Evolutionary conservation across 768 basidiomycete species (phyloP).

Genomic region (Trametes gibbosa): DNA sequence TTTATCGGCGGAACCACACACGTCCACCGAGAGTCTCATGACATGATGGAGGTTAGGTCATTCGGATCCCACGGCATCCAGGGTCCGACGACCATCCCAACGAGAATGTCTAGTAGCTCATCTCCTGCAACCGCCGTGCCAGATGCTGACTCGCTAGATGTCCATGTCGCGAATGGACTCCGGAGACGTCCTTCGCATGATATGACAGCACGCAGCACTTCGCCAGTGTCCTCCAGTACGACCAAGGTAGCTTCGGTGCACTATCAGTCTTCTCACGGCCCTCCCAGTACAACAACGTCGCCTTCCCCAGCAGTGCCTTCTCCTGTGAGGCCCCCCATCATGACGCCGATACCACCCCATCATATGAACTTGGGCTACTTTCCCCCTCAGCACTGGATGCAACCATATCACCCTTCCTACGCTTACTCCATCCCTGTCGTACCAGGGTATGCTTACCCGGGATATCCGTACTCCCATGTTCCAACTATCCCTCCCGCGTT

Average conservation of each 20-base stretch:
- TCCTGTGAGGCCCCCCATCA: constrained; percentile 31
- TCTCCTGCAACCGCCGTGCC: background rate
- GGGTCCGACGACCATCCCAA: no score
- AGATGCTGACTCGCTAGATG: background rate
- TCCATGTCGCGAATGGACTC: background rate
- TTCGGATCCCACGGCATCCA: no score
- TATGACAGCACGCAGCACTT: background rate
- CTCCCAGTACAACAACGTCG: constrained; percentile 31
- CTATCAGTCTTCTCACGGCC: constrained; percentile 23
- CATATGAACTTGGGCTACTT: constrained; percentile 38
- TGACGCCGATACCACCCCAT: constrained; percentile 29
- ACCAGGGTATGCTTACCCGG: constrained; percentile 37
- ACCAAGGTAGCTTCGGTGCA: constrained; percentile 10
- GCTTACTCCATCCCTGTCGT: constrained; percentile 54
- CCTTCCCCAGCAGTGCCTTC: constrained; percentile 38
- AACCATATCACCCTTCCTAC: constrained; percentile 47
- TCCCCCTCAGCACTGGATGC: constrained; percentile 50
- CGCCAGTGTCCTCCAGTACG: constrained; percentile 12
- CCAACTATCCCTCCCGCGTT: background rate
- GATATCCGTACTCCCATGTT: constrained; percentile 1
- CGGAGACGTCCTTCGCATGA: background rate
- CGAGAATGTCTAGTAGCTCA: background rate
- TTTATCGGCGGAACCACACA: constrained; percentile 30
- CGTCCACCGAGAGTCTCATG: background rate
- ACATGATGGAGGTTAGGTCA: no score